Percentiles rank a stretch among this genome's conserved stretches.
Evolutionary conservation across 2,329 filamentous ascomycete genomes (phyloP).

Genomic region (Alternaria angustiovoidea): DNA sequence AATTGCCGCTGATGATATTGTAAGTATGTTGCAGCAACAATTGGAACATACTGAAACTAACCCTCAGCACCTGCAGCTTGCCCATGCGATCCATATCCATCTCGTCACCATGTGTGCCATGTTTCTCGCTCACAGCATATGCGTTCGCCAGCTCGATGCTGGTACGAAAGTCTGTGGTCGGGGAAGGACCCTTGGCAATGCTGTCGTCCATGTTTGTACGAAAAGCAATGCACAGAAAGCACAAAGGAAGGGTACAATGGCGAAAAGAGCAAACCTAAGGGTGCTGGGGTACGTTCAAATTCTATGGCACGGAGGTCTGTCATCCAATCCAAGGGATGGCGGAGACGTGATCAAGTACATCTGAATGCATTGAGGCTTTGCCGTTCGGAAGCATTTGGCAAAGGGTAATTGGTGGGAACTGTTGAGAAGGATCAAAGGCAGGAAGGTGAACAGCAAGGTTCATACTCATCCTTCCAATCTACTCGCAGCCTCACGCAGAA

Average conservation of each 20-base stretch:
- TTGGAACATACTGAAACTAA: not conserved
- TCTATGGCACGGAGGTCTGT: not conserved
- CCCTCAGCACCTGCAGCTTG: constrained; percentile 24
- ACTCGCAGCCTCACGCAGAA: not conserved
- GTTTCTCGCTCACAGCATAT: not conserved
- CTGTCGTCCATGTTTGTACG: not conserved
- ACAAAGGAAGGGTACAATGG: not conserved
- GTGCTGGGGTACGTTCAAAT: not conserved
- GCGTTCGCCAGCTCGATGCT: constrained; percentile 4
- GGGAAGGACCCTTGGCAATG: constrained; percentile 7
- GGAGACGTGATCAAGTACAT: not conserved
- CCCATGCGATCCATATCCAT: constrained; percentile 32
- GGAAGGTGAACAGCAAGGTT: not conserved
- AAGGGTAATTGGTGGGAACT: not conserved
- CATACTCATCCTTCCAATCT: not conserved
- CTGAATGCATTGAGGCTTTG: not conserved
- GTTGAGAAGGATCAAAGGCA: constrained; percentile 2
- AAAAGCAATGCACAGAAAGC: not conserved
- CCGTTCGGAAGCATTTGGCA: not conserved
- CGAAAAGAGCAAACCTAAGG: not conserved
- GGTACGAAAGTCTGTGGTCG: not conserved
- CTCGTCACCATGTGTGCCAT: constrained; percentile 18
- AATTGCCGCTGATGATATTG: constrained; percentile 21
- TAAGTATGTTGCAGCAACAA: not conserved
- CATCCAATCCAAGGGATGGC: not conserved